A percentile compares a stretch with the other conserved stretches of the same genome.
phyloP scores from a whole-genome alignment of 2,329 filamentous ascomycete genomes.

The Hypoxylon sp. region DNA sequence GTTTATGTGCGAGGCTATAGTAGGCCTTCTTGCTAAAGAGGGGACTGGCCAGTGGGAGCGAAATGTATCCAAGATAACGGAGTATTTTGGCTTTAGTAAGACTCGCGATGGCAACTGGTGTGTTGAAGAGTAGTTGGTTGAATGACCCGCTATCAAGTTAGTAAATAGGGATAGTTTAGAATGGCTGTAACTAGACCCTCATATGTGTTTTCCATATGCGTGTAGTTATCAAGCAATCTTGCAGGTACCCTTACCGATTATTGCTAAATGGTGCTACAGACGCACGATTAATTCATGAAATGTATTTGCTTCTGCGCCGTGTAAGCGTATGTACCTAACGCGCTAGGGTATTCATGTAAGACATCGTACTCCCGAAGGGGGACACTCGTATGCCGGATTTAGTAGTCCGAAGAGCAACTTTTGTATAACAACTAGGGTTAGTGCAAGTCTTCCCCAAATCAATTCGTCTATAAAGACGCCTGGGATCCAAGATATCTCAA shows the following conservation, averaged over 20 bases:
- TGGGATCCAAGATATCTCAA: not conserved
- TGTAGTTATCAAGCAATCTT: too few relatives aligned
- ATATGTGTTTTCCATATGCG: too few relatives aligned
- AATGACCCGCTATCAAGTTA: too few relatives aligned
- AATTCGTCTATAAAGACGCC: not conserved
- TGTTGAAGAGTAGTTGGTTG: too few relatives aligned
- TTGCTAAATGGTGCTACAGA: not conserved
- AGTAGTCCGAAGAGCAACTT: not conserved
- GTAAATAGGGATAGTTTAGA: not conserved
- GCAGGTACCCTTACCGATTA: too few relatives aligned
- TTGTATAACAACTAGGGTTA: not conserved
- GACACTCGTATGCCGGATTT: not conserved
- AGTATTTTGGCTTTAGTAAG: constrained; percentile 14
- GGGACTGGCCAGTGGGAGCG: constrained; percentile 6
- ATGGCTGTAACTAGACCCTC: too few relatives aligned
- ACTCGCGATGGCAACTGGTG: constrained; percentile 3
- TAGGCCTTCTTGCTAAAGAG: constrained; percentile 1
- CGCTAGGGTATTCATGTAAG: too few relatives aligned
- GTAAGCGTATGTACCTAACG: not conserved
- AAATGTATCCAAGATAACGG: constrained; percentile 12
- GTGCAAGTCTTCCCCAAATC: not conserved
- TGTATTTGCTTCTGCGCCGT: not conserved
- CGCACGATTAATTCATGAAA: not conserved
- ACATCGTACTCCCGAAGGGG: not conserved
- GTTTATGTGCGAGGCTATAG: constrained; percentile 16